Base-by-base conservation (phyloP, 225 moss, liverwort and hornwort genomes). In the Bryum argenteum region DNA sequence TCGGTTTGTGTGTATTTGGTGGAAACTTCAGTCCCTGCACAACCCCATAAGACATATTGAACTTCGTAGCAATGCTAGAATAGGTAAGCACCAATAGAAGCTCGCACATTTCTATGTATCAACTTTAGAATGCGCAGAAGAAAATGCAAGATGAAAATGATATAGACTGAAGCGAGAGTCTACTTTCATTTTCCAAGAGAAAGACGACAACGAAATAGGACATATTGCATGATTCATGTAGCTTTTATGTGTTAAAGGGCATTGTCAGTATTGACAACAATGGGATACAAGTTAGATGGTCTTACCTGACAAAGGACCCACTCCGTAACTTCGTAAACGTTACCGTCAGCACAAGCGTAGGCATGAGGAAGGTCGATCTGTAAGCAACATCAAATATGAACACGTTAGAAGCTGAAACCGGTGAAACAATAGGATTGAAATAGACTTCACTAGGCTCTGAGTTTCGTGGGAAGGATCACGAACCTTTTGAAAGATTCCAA, bases 231-330 rank as follows among this genome's bases (percentile, higher is more conserved):
- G 41, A 54, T 45, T 17, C 16, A 18, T 19, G 15, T 66, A n/a
- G 65, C 33, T 33, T 17, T 9, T 54, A 53, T 61, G 40, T 37
- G 72, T 22, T 33, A 50, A 1, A 51, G 53, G 15, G 1, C 11
- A 53, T 24, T 45, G 23, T 21, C 40, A n/a, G 17, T 66, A 58
- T 9, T 66, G 19, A 58, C 52, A 22, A 52, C 44, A 24, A 21
- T 58, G 37, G 38, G n/a, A 9, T 28, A 65, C 7, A 10, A 58
- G 54, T 47, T 16, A 61, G 11, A 28, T 55, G 58, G 57, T 16
- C 77, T 73, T 21, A 96, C 96, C 96, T 96, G 96, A 74, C 96
- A 96, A 63, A 89, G 90, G 28, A 93, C 96, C 96, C 96, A 96
- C 72, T 96, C 96, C 21, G 91, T 91, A 65, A 96, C 93, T 72